phyloP scores from a whole-genome alignment of 768 basidiomycete species.

The Rhodotorula toruloides region DNA sequence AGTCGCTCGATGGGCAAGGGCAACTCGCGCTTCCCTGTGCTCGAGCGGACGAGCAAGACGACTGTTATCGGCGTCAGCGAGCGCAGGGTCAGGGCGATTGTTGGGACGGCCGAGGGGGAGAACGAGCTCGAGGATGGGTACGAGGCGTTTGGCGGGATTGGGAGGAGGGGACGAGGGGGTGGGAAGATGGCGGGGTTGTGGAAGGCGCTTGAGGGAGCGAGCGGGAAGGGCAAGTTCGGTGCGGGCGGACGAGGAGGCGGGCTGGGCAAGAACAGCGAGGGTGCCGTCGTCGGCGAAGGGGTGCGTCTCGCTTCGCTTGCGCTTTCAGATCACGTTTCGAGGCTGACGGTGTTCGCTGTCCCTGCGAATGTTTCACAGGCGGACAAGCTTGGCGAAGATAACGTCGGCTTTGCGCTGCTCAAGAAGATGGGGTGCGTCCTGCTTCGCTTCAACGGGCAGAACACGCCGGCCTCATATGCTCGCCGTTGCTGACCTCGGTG shows the following conservation, averaged over 20 bases:
- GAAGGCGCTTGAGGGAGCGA: slow-evolving; percentile 38
- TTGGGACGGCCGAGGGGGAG: slow-evolving; percentile 46
- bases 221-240: slow-evolving; percentile 9
- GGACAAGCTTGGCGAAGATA: slow-evolving; percentile 71
- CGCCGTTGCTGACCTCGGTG: neutral
- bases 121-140: slow-evolving; percentile 20
- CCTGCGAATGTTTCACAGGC: slow-evolving; percentile 45
- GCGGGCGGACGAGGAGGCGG: slow-evolving; percentile 32
- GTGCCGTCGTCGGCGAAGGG: slow-evolving; percentile 30
- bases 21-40: slow-evolving; percentile 64
- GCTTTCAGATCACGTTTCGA: neutral
- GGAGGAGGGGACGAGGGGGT: slow-evolving; percentile 34
- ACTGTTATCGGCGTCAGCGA: slow-evolving; percentile 58
- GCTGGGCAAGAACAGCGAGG: slow-evolving; percentile 34
- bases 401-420: slow-evolving; percentile 81
- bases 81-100: slow-evolving; percentile 54
- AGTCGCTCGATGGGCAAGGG: slow-evolving; percentile 68
- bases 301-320: slow-evolving; percentile 3
- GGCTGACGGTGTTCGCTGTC: too few relatives aligned
- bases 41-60: slow-evolving; percentile 63
- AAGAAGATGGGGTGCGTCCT: slow-evolving; percentile 68
- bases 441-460: too few relatives aligned
- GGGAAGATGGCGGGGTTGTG: slow-evolving; percentile 44
- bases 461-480: too few relatives aligned
- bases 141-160: neutral